Evolutionary conservation across 192 early-diverging fungal species (phyloP).

Genomic region (Mortierella hygrophila): DNA sequence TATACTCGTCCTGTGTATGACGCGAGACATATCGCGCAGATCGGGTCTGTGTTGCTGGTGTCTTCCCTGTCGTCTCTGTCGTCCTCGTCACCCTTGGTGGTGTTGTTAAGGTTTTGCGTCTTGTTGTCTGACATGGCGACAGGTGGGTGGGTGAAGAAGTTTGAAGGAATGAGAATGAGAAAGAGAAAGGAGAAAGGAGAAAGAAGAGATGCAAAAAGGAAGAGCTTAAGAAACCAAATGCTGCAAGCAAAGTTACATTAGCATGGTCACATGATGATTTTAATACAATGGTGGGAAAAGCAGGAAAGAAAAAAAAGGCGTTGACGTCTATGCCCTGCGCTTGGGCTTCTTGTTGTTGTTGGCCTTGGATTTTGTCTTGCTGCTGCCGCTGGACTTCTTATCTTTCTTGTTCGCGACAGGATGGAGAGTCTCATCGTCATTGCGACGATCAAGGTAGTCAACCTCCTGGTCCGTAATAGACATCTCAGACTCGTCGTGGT

Average conservation of each 20-base stretch:
- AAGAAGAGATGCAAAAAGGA: not conserved
- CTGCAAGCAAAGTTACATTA: not conserved
- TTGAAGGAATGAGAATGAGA: not conserved
- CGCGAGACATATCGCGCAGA: slow-evolving; percentile 42
- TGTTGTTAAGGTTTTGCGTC: not conserved
- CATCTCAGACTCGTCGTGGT: slow-evolving; percentile 43
- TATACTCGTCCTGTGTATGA: slow-evolving; percentile 21
- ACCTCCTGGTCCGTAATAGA: slow-evolving; percentile 36
- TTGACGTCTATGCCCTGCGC: not conserved
- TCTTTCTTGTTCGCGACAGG: not conserved
- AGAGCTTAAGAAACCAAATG: not conserved
- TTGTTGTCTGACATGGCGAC: not conserved
- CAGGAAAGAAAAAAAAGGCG: no score
- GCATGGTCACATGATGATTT: not conserved
- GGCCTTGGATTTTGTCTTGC: not conserved
- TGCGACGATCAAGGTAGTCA: slow-evolving; percentile 43
- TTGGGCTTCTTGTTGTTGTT: not conserved
- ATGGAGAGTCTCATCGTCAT: slow-evolving; percentile 24
- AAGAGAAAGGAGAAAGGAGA: not conserved
- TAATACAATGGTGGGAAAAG: not conserved
- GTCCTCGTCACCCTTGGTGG: not conserved
- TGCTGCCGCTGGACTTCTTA: not conserved
- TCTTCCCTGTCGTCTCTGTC: not conserved
- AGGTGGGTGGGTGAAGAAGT: not conserved
- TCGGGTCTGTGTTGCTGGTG: not conserved